Evolutionary conservation across 495 filamentous ascomycete genomes (phyloP).

Genomic region (Chaetomium tenue): DNA sequence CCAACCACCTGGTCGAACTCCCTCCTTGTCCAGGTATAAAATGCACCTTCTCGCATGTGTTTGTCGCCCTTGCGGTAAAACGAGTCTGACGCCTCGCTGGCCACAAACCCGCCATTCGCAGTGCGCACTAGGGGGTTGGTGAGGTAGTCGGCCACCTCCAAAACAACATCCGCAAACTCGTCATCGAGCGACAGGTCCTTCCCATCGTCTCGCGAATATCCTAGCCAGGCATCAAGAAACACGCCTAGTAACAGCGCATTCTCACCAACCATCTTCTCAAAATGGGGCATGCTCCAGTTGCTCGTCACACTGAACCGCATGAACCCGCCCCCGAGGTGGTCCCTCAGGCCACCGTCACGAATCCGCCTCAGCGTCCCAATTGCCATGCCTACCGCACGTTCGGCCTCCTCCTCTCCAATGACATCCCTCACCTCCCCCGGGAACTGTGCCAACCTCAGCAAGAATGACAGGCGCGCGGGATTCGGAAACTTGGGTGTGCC

Average conservation of each 20-base stretch:
- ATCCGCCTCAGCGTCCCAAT: constrained; percentile 77
- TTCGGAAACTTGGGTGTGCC: constrained; percentile 87
- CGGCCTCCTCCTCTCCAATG: constrained; percentile 77
- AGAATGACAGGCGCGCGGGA: constrained; percentile 76
- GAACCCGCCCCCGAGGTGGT: constrained; percentile 89
- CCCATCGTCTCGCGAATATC: constrained; percentile 55
- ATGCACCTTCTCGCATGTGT: constrained; percentile 90
- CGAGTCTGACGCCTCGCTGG: constrained; percentile 92
- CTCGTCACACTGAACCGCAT: constrained; percentile 84
- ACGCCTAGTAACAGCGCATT: constrained; percentile 83
- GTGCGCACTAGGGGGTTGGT: constrained; percentile 64
- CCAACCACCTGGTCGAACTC: constrained; percentile 80
- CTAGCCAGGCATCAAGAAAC: constrained; percentile 84
- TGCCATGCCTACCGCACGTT: constrained; percentile 75
- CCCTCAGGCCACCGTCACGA: constrained; percentile 81
- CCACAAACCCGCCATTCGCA: constrained; percentile 73
- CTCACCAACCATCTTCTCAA: constrained; percentile 98
- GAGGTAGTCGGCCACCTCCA: constrained; percentile 82
- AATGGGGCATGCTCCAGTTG: constrained; percentile 91
- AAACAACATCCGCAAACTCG: constrained; percentile 75
- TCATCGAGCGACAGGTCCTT: constrained; percentile 20
- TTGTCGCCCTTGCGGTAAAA: constrained; percentile 67
- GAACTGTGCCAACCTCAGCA: constrained; percentile 73
- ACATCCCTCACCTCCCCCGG: constrained; percentile 73
- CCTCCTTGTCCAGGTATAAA: constrained; percentile 89